These are phyloP conservation scores for Suillus fuscotomentosus DNA, from an alignment of 768 basidiomycete genomes.

Conservation along the genomic window DNA sequence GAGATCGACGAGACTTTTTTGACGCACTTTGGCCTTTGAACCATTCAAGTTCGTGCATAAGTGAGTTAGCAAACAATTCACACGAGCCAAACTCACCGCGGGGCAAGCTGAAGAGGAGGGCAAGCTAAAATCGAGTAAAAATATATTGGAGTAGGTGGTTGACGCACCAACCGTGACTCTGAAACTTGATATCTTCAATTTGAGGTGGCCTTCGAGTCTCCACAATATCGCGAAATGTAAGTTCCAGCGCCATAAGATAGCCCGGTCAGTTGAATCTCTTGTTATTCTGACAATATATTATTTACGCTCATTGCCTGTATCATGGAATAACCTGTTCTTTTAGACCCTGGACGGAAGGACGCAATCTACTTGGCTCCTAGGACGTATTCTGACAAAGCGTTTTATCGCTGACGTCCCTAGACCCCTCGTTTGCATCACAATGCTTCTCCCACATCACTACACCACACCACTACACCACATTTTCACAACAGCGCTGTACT, in stretches of 20 bases:
- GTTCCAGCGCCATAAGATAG: background rate
- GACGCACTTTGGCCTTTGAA: background rate
- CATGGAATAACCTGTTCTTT: constrained; percentile 12
- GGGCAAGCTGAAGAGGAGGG: background rate
- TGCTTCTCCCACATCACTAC: background rate
- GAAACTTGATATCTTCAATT: background rate
- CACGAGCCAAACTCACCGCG: background rate
- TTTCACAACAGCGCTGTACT: background rate
- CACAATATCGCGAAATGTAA: background rate
- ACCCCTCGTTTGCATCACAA: background rate
- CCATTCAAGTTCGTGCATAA: background rate
- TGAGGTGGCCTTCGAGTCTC: background rate
- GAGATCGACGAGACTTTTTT: constrained; percentile 59
- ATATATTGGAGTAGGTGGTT: background rate
- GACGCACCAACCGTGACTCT: background rate
- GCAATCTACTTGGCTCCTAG: background rate
- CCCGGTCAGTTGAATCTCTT: constrained; percentile 6
- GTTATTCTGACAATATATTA: constrained; percentile 18
- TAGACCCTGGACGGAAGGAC: background rate
- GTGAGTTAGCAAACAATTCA: background rate
- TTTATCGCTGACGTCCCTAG: background rate
- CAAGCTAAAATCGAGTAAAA: background rate
- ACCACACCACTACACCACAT: background rate
- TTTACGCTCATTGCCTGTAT: constrained; percentile 26
- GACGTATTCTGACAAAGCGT: background rate